Conservation (phyloP, 2,329 filamentous ascomycete genomes). For the Pestalotiopsis sp. region DNA sequence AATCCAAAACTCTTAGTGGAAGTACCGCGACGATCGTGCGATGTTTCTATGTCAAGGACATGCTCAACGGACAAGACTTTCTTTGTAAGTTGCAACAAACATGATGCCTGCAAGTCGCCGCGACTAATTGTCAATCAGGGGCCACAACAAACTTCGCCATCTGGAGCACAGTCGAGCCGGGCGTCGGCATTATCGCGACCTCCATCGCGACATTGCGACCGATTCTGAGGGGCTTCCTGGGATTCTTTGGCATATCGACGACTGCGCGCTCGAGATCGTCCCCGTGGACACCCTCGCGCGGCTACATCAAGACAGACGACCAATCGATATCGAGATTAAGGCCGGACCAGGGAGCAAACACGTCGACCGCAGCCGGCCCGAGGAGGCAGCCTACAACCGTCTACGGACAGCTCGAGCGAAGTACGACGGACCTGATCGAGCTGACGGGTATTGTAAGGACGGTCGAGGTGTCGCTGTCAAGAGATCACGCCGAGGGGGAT, state of each 20-base stretch:
- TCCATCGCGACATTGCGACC: slow-evolving; percentile 8
- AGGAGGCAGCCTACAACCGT: not conserved
- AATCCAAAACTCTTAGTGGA: not conserved
- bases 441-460: slow-evolving; percentile 4
- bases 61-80: slow-evolving; percentile 14
- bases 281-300: not conserved
- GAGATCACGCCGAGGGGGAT: not conserved
- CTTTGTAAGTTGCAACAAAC: slow-evolving; percentile 4
- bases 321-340: slow-evolving; percentile 2
- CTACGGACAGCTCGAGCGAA: not conserved
- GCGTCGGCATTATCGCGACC: slow-evolving; percentile 6
- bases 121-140: not conserved
- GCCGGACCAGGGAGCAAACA: not conserved
- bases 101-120: too few relatives aligned
- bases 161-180: slow-evolving; percentile 11
- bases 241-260: not conserved
- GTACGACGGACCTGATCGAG: not conserved
- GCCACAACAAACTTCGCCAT: slow-evolving; percentile 12
- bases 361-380: slow-evolving; percentile 1
- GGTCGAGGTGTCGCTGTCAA: slow-evolving; percentile 6
- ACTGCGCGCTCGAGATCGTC: not conserved
- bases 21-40: slow-evolving; percentile 12
- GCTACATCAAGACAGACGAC: slow-evolving; percentile 9
- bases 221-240: not conserved
- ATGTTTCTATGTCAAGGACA: not conserved